Evolutionary conservation across 2,329 filamentous ascomycete genomes (phyloP).

Genomic region (Colletotrichum aenigma): DNA sequence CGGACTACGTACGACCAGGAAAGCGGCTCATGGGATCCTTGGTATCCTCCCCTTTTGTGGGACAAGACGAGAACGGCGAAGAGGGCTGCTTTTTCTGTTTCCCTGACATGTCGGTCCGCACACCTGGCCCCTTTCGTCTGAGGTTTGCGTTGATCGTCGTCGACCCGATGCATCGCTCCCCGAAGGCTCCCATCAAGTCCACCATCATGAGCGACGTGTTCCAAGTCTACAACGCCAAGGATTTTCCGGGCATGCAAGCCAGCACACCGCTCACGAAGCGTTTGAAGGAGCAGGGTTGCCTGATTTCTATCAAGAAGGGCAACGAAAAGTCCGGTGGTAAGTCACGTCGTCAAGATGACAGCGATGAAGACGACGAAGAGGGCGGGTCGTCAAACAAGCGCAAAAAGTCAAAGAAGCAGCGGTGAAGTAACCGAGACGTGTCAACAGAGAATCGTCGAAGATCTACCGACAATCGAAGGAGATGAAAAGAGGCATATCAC

Average conservation of each 20-base stretch:
- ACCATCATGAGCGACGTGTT: slow-evolving; percentile 72
- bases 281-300: slow-evolving; percentile 79
- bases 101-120: slow-evolving; percentile 80
- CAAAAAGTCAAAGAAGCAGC: slow-evolving; percentile 12
- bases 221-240: slow-evolving; percentile 81
- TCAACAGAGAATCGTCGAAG: neutral
- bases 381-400: slow-evolving; percentile 24
- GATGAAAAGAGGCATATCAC: neutral
- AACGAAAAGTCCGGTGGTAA: slow-evolving; percentile 63
- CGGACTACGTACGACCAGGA: slow-evolving; percentile 73
- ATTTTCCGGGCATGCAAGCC: slow-evolving; percentile 83
- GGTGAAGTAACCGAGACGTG: neutral
- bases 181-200: slow-evolving; percentile 55
- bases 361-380: slow-evolving; percentile 49
- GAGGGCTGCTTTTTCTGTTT: slow-evolving; percentile 89
- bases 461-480: neutral
- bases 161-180: slow-evolving; percentile 61
- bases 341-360: slow-evolving; percentile 41
- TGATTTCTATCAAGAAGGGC: slow-evolving; percentile 87
- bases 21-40: slow-evolving; percentile 80
- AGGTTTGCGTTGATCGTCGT: slow-evolving; percentile 77
- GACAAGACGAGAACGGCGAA: slow-evolving; percentile 72
- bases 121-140: slow-evolving; percentile 76
- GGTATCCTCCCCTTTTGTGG: slow-evolving; percentile 78
- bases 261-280: slow-evolving; percentile 76